Percentiles rank a stretch among this genome's conserved stretches.
phyloP scores from a whole-genome alignment of 805 yeast species.

The Lachancea mirantina region DNA sequence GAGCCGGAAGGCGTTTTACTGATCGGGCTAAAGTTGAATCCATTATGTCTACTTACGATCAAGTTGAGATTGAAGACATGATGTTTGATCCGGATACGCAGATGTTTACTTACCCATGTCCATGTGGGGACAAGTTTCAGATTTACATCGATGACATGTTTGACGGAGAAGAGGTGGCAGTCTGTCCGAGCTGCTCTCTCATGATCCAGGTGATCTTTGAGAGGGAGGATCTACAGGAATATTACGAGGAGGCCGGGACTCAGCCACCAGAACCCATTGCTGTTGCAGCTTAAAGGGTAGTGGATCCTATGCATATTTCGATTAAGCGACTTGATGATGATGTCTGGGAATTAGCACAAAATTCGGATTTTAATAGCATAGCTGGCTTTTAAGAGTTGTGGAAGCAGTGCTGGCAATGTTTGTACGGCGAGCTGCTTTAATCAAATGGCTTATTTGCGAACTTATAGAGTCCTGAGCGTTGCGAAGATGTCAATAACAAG shows the following conservation, averaged over 20 bases:
- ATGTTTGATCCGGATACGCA: constrained; percentile 78
- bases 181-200: constrained; percentile 91
- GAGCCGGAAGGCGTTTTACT: no score
- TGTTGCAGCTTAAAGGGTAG: constrained; percentile 14
- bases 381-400: no score
- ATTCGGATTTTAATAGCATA: no score
- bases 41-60: constrained; percentile 78
- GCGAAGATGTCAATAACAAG: no score
- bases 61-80: constrained; percentile 95
- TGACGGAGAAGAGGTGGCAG: constrained; percentile 91
- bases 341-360: no score
- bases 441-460: no score
- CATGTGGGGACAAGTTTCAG: constrained; percentile 94
- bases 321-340: no score
- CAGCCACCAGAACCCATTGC: constrained; percentile 27
- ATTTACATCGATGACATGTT: constrained; percentile 74
- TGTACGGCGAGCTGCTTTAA: no score
- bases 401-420: no score
- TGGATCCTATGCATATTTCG: no score
- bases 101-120: constrained; percentile 90
- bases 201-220: constrained; percentile 92
- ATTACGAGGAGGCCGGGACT: constrained; percentile 33
- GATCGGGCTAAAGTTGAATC: no score
- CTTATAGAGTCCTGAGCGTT: no score
- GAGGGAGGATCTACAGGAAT: constrained; percentile 40